Conservation (phyloP, 257 asterid genomes). For the Galeopsis tetrahit region DNA sequence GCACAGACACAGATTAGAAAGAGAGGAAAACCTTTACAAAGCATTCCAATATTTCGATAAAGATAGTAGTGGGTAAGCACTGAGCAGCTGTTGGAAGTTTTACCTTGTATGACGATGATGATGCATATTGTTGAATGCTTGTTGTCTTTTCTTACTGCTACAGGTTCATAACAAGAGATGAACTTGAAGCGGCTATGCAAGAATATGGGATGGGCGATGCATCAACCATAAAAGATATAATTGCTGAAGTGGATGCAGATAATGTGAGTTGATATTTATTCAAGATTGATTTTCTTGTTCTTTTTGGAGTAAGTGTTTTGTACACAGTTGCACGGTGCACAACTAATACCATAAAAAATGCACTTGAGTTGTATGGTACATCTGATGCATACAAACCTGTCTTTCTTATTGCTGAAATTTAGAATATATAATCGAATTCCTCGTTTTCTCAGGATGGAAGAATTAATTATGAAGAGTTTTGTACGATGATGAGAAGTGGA, state of each 20-base stretch:
- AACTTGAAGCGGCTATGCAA: slow-evolving; percentile 82
- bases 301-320: not conserved
- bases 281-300: not conserved
- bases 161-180: slow-evolving; percentile 88
- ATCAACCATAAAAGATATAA: slow-evolving; percentile 68
- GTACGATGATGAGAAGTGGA: slow-evolving; percentile 91
- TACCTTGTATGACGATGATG: not conserved
- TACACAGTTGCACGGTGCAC: no score
- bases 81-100: not conserved
- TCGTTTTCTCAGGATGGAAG: slow-evolving; percentile 71
- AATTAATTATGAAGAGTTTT: slow-evolving; percentile 84
- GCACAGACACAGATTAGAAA: slow-evolving; percentile 89
- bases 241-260: slow-evolving; percentile 86
- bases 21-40: slow-evolving; percentile 72
- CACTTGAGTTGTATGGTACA: no score
- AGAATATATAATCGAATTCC: not conserved
- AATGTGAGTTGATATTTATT: slow-evolving; percentile 52
- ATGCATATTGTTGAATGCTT: slow-evolving; percentile 7
- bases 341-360: no score
- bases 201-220: slow-evolving; percentile 79
- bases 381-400: no score
- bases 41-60: slow-evolving; percentile 87
- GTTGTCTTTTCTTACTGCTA: not conserved
- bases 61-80: slow-evolving; percentile 78
- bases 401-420: not conserved